A percentile compares a stretch with the other conserved stretches of the same genome.
phyloP scores from a whole-genome alignment of 23 red algal species.

The Cyanidium caldarium region DNA sequence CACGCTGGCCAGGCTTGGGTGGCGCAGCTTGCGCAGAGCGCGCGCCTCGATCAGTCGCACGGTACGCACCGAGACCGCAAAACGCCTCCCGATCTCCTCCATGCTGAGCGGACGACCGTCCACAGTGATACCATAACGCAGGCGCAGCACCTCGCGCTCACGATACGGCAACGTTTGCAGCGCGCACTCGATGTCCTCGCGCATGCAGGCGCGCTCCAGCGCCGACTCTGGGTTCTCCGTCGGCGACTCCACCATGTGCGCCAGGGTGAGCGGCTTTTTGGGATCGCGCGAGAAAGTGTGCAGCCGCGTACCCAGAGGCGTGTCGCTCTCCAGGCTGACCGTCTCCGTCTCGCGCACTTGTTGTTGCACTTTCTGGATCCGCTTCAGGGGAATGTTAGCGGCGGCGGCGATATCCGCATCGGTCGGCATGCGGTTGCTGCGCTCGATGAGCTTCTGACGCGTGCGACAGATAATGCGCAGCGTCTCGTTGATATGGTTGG shows the following conservation, averaged over 20 bases:
- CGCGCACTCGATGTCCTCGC: constrained; percentile 80
- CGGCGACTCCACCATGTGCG: constrained; percentile 38
- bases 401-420: background rate
- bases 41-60: constrained; percentile 93
- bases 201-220: constrained; percentile 26
- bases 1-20: constrained; percentile 58
- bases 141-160: constrained; percentile 75
- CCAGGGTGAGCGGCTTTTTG: constrained; percentile 27
- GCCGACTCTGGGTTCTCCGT: constrained; percentile 49
- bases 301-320: no score
- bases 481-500: constrained; percentile 91
- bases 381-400: background rate
- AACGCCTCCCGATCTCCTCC: constrained; percentile 64
- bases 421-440: background rate
- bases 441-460: background rate
- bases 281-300: background rate
- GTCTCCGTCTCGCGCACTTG: constrained; percentile 1
- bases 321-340: background rate
- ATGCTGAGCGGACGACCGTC: constrained; percentile 60
- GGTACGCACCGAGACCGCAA: constrained; percentile 56
- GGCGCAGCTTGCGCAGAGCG: constrained; percentile 77
- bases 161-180: constrained; percentile 40
- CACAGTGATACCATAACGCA: constrained; percentile 75
- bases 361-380: background rate
- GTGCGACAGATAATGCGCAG: constrained; percentile 11